These are phyloP conservation scores for Davidsoniella neocaledoniae DNA, from an alignment of 2,329 filamentous ascomycete species.

Conservation along the genomic window DNA sequence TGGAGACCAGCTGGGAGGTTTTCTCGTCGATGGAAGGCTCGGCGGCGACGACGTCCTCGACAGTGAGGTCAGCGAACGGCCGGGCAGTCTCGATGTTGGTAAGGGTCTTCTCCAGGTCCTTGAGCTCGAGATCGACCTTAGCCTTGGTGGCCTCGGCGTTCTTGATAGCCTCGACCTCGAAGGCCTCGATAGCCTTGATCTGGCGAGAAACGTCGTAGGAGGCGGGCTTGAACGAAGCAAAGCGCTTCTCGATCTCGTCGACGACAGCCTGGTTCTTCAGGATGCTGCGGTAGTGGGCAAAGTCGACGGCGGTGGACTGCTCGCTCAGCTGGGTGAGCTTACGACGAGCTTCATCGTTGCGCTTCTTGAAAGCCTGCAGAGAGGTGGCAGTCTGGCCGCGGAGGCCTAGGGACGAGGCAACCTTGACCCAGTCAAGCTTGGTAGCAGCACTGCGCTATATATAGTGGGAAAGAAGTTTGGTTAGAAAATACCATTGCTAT, in stretches of 20 bases:
- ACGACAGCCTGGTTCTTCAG: conserved; percentile 94
- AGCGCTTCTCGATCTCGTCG: conserved; percentile 94
- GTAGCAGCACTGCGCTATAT: conserved; percentile 86
- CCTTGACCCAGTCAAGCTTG: conserved; percentile 98
- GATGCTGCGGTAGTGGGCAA: conserved; percentile 73
- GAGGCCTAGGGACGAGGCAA: conserved; percentile 86
- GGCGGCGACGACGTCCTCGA: conserved; percentile 88
- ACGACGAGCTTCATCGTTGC: conserved; percentile 96
- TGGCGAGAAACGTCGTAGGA: conserved; percentile 88
- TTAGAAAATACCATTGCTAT: neutral
- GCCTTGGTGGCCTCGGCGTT: conserved; percentile 94
- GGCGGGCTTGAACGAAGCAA: conserved; percentile 76
- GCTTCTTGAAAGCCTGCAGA: conserved; percentile 96
- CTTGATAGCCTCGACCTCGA: conserved; percentile 92
- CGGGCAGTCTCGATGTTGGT: conserved; percentile 94
- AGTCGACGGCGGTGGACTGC: conserved; percentile 76
- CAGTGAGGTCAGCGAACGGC: conserved; percentile 92
- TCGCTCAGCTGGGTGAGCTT: conserved; percentile 74
- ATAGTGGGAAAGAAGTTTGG: conserved; percentile 8
- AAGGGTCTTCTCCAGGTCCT: conserved; percentile 84
- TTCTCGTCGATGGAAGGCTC: conserved; percentile 96
- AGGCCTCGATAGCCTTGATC: conserved; percentile 95
- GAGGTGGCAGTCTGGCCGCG: conserved; percentile 84
- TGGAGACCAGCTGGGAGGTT: conserved; percentile 83
- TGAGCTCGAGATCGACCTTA: conserved; percentile 87